These are phyloP conservation scores for Chalaropsis thielavioides DNA, from an alignment of 2,329 filamentous ascomycete genomes.

Conservation along the genomic window DNA sequence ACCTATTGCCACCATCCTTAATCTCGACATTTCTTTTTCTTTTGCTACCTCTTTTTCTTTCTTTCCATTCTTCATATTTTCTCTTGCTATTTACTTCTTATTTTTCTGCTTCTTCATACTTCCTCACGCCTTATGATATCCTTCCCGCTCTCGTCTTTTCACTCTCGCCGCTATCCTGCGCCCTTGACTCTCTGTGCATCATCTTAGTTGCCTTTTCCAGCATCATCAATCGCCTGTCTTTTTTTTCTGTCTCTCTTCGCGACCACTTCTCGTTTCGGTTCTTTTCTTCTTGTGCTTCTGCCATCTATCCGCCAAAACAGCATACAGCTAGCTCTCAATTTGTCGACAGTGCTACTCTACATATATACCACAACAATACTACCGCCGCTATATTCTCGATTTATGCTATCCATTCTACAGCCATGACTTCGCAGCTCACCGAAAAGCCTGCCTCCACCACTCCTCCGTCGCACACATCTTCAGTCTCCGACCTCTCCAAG, in stretches of 20 bases:
- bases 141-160: neutral
- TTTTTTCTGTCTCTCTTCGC: too few relatives aligned
- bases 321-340: too few relatives aligned
- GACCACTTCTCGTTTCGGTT: neutral
- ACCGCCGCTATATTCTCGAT: neutral
- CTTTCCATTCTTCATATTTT: neutral
- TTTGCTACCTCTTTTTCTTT: neutral
- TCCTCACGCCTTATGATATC: neutral
- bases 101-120: neutral
- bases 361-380: too few relatives aligned
- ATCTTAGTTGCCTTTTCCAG: neutral
- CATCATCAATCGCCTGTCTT: neutral
- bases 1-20: conserved; percentile 6
- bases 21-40: neutral
- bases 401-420: neutral
- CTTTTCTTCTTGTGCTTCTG: too few relatives aligned
- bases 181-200: neutral
- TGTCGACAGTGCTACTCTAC: too few relatives aligned
- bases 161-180: neutral
- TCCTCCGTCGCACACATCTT: conserved; percentile 6
- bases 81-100: neutral
- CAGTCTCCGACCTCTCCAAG: conserved; percentile 10
- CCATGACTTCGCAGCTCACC: neutral
- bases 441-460: neutral
- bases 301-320: too few relatives aligned